Evolutionary conservation across 305 asterid genomes (phyloP).

Genomic region (Solanum hybrid): DNA sequence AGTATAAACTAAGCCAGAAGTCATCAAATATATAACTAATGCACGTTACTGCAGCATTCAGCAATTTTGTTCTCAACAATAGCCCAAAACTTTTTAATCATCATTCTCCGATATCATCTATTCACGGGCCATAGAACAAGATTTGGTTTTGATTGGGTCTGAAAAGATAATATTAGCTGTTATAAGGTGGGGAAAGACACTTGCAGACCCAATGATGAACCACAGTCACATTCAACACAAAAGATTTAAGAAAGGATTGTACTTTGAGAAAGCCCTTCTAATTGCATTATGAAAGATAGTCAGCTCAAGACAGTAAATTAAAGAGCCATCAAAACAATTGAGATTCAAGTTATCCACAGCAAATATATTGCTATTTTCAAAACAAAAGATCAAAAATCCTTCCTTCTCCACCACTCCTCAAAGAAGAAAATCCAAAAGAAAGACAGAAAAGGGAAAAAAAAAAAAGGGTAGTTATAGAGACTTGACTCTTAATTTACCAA

Average conservation of each 20-base stretch:
- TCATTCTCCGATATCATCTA: background rate
- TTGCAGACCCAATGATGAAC: background rate
- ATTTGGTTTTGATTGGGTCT: background rate
- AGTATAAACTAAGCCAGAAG: background rate
- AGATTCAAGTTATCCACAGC: background rate
- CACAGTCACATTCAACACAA: background rate
- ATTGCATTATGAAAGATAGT: background rate
- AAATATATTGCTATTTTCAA: background rate
- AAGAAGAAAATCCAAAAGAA: background rate
- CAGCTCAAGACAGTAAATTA: background rate
- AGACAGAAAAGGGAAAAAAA: background rate
- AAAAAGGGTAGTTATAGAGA: background rate
- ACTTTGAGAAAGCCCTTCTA: background rate
- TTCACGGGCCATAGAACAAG: background rate
- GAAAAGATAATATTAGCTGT: background rate
- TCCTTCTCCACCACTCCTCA: slow-evolving; percentile 2
- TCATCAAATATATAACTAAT: background rate
- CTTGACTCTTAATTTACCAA: background rate
- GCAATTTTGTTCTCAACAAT: background rate
- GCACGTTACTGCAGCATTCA: background rate
- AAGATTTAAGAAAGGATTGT: background rate
- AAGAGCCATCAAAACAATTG: background rate
- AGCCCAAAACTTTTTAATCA: background rate
- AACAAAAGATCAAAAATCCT: background rate
- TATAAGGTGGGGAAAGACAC: background rate